Conservation (phyloP, 2,329 filamentous ascomycete species). For the Cladophialophora carrionii region DNA sequence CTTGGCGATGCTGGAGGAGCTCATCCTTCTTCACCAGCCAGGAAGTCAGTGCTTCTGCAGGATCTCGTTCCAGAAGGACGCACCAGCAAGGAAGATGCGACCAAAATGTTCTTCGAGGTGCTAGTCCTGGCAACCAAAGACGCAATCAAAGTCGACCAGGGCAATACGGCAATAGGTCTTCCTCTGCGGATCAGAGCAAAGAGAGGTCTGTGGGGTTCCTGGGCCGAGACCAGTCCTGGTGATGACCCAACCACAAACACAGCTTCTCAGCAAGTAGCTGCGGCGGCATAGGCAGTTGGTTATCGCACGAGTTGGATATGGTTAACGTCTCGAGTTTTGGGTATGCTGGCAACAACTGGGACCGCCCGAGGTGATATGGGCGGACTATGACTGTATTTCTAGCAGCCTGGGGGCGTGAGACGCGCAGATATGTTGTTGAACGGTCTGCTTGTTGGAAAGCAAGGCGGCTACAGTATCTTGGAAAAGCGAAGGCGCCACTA, state of each 20-base stretch:
- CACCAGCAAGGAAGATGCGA: slow-evolving; percentile 86
- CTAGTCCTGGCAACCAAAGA: slow-evolving; percentile 96
- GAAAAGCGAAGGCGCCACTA: slow-evolving; percentile 7
- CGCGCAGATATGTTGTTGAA: not conserved
- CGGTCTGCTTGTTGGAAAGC: not conserved
- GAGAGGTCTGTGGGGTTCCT: slow-evolving; percentile 93
- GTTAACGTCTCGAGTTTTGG: not conserved
- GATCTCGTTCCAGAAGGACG: slow-evolving; percentile 80
- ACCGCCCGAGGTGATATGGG: not conserved
- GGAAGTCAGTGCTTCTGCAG: slow-evolving; percentile 81
- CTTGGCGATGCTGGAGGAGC: slow-evolving; percentile 74
- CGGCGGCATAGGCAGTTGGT: not conserved
- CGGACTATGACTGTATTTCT: slow-evolving; percentile 3
- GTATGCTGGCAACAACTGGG: not conserved
- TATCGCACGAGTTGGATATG: not conserved
- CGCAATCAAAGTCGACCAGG: slow-evolving; percentile 94
- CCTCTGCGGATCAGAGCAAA: slow-evolving; percentile 85
- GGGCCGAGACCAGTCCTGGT: slow-evolving; percentile 70
- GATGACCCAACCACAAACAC: slow-evolving; percentile 30
- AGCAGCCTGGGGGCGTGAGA: not conserved
- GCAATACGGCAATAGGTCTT: slow-evolving; percentile 70
- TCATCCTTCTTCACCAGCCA: slow-evolving; percentile 72
- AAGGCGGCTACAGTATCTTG: slow-evolving; percentile 1
- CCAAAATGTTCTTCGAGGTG: slow-evolving; percentile 99
- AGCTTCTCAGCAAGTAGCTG: slow-evolving; percentile 29